Conservation (phyloP, 768 basidiomycete species). For the Cyathus striatus region DNA sequence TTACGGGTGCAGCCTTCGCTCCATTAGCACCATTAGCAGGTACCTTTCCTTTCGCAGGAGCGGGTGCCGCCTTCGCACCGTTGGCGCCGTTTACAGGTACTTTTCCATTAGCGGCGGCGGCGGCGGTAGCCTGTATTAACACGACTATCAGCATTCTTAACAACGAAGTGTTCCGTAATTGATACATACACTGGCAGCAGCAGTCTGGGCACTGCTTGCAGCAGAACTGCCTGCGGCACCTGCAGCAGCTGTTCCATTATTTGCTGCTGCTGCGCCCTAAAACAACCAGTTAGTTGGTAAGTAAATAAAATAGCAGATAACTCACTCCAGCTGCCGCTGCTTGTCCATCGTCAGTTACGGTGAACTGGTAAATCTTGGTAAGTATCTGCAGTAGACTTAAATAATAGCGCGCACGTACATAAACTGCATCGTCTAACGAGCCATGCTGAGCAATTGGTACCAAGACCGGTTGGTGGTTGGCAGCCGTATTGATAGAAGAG, state of each 20-base stretch:
- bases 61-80: conserved; percentile 4
- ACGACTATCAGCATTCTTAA: neutral
- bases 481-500: conserved; percentile 50
- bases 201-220: neutral
- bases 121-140: conserved; percentile 3
- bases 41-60: conserved; percentile 5
- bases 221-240: conserved; percentile 1
- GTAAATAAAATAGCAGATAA: no score
- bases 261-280: conserved; percentile 4
- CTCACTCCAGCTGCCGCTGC: conserved; percentile 8
- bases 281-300: no score
- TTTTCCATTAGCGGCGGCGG: neutral
- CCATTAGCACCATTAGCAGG: conserved; percentile 2
- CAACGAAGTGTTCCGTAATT: neutral
- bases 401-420: conserved; percentile 30
- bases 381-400: neutral
- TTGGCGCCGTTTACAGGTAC: neutral
- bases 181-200: neutral
- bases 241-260: conserved; percentile 9
- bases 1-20: conserved; percentile 4
- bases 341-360: conserved; percentile 9
- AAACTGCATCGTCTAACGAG: conserved; percentile 49
- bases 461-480: conserved; percentile 57
- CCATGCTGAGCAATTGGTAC: conserved; percentile 61
- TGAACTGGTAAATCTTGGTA: conserved; percentile 7